Evolutionary conservation across 305 asterid species (phyloP), one percentile per base, ranked within the genome.

Genomic region (Ilex paraguariensis): DNA sequence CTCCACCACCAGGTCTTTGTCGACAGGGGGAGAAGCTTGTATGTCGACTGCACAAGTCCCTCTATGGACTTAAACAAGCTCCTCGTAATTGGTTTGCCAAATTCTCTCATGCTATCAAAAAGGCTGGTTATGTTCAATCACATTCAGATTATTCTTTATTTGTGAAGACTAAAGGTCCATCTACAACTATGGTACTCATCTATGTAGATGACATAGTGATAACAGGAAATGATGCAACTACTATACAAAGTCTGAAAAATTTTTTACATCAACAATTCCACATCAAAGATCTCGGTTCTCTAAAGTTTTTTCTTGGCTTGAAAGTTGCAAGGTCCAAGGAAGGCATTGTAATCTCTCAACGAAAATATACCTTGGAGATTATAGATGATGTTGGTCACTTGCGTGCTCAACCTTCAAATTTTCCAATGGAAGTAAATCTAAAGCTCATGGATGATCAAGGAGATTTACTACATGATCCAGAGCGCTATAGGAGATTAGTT

Each of bases 141-240:
- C 63, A 59, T 59, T 17, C 36, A 59, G 39, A 59, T 42, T 59
- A 59, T 21, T 59, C 63, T 3, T 59, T 59, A 17, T 59, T 59
- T 39, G 63, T 59, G 32, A 59, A 59, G 33, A 59, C 63, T 16
- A 59, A 42, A 59, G 53, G 63, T 15, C 21, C 62, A 59, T 59
- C 63, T 59, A 59, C 17, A 59, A 59, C 12, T 42, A 59, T 42
- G 52, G 63, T 59, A 10, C 52, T 42, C 15, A 16, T 58, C 63
- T 39, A 59, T 59, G 51, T 59, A 59, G 63, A 59, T 40, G 63
- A 59, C 36, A 59, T 59, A 40, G 12, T 59, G 63, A 59, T 59
- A 39, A 58, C 50, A 0, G 39, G 10, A 32, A 33, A 58, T 58
- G 52, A 9, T 32, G 40, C 15, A 57, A 59, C 52, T 17, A 52